Conservation (phyloP, 331 rosid genomes). For the Saraca asoca region DNA sequence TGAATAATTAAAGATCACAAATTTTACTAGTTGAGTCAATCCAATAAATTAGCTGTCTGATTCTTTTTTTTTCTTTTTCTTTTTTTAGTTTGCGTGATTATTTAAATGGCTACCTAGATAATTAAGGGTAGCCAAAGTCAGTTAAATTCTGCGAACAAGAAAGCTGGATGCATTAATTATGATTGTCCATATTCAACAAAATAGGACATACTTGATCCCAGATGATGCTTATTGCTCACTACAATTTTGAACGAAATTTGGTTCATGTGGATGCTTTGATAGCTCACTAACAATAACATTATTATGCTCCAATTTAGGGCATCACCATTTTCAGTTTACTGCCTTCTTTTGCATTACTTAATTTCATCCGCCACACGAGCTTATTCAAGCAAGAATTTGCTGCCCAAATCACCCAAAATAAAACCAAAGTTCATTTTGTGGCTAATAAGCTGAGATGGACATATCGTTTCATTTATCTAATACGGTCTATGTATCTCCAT, state of each 20-base stretch:
- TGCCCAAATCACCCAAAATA: conserved; percentile 15
- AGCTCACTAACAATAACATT: conserved; percentile 27
- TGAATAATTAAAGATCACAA: too few relatives aligned
- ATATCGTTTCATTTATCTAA: too few relatives aligned
- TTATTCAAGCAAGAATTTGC: conserved; percentile 24
- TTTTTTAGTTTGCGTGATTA: too few relatives aligned
- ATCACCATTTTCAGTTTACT: conserved; percentile 37
- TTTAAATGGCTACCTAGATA: background rate
- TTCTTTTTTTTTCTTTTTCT: too few relatives aligned
- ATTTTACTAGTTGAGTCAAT: too few relatives aligned
- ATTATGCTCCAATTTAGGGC: conserved; percentile 27
- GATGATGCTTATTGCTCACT: background rate
- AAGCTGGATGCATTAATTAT: conserved; percentile 5
- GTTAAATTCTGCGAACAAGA: conserved; percentile 8
- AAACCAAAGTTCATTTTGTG: conserved; percentile 28
- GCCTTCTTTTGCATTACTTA: conserved; percentile 22
- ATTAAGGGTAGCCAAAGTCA: conserved; percentile 4
- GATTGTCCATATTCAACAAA: background rate
- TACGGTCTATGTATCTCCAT: background rate
- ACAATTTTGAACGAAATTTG: conserved; percentile 5
- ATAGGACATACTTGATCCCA: background rate
- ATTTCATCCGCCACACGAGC: conserved; percentile 31
- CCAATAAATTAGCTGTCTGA: too few relatives aligned
- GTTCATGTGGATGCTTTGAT: conserved; percentile 21
- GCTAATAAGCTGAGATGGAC: conserved; percentile 1